These are phyloP conservation scores for Patellifolia procumbens DNA, from an alignment of 179 eudicot species.

Conservation along the genomic window DNA sequence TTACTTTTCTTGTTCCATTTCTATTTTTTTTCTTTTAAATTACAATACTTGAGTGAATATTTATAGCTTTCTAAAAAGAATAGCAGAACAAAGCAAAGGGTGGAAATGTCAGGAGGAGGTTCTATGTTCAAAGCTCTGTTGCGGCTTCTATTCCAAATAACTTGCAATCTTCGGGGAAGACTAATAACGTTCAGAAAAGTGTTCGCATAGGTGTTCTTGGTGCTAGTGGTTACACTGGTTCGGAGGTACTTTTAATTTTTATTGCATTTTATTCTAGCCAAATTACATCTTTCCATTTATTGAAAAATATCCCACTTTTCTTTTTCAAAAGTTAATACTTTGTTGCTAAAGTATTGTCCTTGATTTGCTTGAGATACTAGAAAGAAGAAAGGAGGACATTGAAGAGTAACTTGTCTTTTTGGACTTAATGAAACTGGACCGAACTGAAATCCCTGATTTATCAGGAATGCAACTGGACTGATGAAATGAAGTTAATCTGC, in stretches of 20 bases:
- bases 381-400: too few relatives aligned
- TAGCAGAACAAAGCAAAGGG: constrained; percentile 41
- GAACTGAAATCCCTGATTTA: background rate
- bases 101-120: constrained; percentile 30
- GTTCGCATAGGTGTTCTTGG: constrained; percentile 85
- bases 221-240: constrained; percentile 97
- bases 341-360: background rate
- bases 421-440: too few relatives aligned
- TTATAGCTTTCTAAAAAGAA: background rate
- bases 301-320: background rate
- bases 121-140: constrained; percentile 39
- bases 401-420: too few relatives aligned
- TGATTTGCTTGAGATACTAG: too few relatives aligned
- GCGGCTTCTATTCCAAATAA: constrained; percentile 45
- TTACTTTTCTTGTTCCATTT: constrained; percentile 11
- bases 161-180: constrained; percentile 33
- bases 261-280: background rate
- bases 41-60: background rate
- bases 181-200: constrained; percentile 41
- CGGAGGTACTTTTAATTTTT: constrained; percentile 61
- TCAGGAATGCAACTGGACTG: background rate
- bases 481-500: background rate
- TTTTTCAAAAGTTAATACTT: background rate
- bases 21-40: background rate
- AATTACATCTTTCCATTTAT: background rate